Conservation (phyloP, 2,329 filamentous ascomycete species). For the Pestalotiopsis sp. region DNA sequence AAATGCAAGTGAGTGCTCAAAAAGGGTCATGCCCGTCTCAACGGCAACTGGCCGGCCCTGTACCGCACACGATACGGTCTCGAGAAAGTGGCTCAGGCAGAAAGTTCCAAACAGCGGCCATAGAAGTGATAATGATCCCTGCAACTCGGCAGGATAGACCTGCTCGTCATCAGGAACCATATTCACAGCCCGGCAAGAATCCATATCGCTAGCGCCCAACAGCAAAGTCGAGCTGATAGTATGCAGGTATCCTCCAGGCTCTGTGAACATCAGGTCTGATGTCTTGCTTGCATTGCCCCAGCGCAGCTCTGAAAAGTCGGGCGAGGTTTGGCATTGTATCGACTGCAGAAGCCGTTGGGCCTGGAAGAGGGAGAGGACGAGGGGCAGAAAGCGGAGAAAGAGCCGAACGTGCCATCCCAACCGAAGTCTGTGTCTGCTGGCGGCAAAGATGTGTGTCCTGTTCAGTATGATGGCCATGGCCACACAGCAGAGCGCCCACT, state of each 20-base stretch:
- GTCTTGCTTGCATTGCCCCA: constrained; percentile 70
- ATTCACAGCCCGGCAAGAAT: constrained; percentile 73
- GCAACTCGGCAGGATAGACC: constrained; percentile 56
- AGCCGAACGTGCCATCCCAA: constrained; percentile 75
- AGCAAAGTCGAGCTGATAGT: constrained; percentile 72
- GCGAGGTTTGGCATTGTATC: constrained; percentile 88
- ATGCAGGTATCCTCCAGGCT: constrained; percentile 72
- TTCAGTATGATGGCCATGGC: constrained; percentile 86
- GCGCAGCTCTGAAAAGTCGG: constrained; percentile 69
- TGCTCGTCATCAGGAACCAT: constrained; percentile 67
- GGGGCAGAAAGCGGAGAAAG: constrained; percentile 70
- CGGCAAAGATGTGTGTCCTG: constrained; percentile 90
- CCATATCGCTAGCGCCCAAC: constrained; percentile 72
- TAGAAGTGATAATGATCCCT: constrained; percentile 75
- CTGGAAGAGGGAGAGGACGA: constrained; percentile 71
- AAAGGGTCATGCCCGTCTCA: constrained; percentile 94
- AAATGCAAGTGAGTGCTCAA: constrained; percentile 95
- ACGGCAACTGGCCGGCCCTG: constrained; percentile 79
- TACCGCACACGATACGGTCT: constrained; percentile 84
- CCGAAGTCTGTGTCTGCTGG: constrained; percentile 78
- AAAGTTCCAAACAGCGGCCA: constrained; percentile 76
- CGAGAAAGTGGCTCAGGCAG: constrained; percentile 81
- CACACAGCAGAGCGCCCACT: constrained; percentile 89
- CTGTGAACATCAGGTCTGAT: constrained; percentile 70
- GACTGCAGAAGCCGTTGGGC: constrained; percentile 74